phyloP scores from a whole-genome alignment of 257 asterid genomes.

The Oldenlandia corymbosa region DNA sequence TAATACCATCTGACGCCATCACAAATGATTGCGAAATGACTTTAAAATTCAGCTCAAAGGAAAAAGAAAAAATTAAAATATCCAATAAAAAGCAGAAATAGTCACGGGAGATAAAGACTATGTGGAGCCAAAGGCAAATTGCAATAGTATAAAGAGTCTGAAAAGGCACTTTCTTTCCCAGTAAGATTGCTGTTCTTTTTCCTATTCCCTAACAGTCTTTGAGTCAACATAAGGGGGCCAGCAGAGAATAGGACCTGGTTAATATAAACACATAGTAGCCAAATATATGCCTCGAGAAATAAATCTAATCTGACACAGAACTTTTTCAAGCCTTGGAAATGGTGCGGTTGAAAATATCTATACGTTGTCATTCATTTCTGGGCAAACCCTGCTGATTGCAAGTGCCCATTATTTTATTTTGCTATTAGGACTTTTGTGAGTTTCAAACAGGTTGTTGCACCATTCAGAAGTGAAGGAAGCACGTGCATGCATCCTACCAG shows the following conservation, averaged over 20 bases:
- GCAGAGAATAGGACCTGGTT: neutral
- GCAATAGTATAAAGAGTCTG: neutral
- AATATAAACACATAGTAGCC: slow-evolving; percentile 14
- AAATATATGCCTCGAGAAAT: slow-evolving; percentile 11
- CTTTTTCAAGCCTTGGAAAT: slow-evolving; percentile 15
- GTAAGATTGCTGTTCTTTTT: neutral
- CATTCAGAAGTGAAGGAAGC: slow-evolving; percentile 36
- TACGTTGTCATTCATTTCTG: neutral
- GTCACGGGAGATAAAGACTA: neutral
- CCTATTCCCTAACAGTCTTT: neutral
- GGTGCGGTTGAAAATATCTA: slow-evolving; percentile 24
- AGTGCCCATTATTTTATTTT: neutral
- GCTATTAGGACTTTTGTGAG: slow-evolving; percentile 17
- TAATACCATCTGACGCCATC: neutral
- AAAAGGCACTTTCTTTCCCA: neutral
- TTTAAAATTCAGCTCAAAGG: neutral
- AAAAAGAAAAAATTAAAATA: neutral
- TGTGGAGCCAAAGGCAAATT: neutral
- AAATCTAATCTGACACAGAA: neutral
- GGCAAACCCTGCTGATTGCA: neutral
- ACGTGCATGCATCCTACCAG: slow-evolving; percentile 51
- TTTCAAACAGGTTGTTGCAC: slow-evolving; percentile 31
- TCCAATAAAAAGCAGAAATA: neutral
- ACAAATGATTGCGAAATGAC: neutral
- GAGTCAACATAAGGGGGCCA: slow-evolving; percentile 3